Base-by-base conservation (phyloP, 345 rosid species). In the Garcia nutans region DNA sequence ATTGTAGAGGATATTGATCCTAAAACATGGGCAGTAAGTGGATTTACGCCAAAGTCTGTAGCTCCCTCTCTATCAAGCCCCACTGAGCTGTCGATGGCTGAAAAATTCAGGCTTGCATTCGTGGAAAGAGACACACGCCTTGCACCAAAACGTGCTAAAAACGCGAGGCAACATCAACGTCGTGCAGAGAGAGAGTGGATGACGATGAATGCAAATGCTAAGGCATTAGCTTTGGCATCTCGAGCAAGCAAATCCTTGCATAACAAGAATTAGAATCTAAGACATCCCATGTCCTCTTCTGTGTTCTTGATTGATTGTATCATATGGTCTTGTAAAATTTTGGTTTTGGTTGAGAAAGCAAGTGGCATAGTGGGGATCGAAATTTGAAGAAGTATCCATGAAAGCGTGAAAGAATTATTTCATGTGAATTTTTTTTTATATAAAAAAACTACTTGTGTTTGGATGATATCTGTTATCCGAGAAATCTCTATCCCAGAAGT, bases 131-230 rank as follows among this genome's bases (percentile, higher is more conserved):
- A 95, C 82, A 84, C 88, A 2, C 82, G 97, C 3, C 78, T 90
- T 76, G 97, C 99, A 52, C 97, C 93, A n/a, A 95, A 95, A 79
- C 91, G 96, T 56, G 97, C 97, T 0, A 93, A 93, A 83, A 95
- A 93, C 28, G 87, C 90, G 13, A 90, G 97, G 79, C 99, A 93
- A 55, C 97, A 81, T 77, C 91, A 89, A 76, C 88, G 98, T 15
- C 92, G 96, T 37, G 92, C 89, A 26, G 96, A 95, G 82, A 90
- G 87, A 82, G 92, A 91, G 73, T 87, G 93, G 92, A 77, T 87
- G 86, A 81, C 68, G 86, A 80, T 79, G 64, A 87, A 80, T 75
- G 73, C 92, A 49, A 70, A 76, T 69, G 92, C 91, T 33, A 91
- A 88, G 88, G 90, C 92, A 20, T 78, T 89, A 65, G 89, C 84